A percentile compares a stretch with the other conserved stretches of the same genome.
These are phyloP conservation scores for Pichia kluyveri DNA, from an alignment of 805 yeast genomes.

Conservation along the genomic window DNA sequence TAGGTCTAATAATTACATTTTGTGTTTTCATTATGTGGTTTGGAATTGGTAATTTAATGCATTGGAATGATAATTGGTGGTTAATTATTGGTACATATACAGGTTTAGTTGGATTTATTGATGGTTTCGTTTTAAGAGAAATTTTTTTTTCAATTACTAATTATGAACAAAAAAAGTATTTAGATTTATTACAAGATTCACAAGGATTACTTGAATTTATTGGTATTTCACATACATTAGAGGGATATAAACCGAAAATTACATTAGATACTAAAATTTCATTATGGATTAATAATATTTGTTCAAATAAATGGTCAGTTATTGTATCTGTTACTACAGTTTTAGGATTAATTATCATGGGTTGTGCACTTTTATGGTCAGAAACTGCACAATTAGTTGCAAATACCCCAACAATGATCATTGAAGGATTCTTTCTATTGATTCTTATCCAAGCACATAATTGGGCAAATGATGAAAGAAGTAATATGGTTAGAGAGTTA, in stretches of 20 bases:
- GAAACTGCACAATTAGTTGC: conserved; percentile 32
- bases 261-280: conserved; percentile 11
- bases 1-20: conserved; percentile 29
- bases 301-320: conserved; percentile 28
- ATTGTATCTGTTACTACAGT: conserved; percentile 20
- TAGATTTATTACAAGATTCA: conserved; percentile 25
- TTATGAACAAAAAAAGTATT: conserved; percentile 18
- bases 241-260: conserved; percentile 1
- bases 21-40: conserved; percentile 31
- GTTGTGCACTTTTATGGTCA: conserved; percentile 30
- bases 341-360: conserved; percentile 23
- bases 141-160: conserved; percentile 24
- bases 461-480: conserved; percentile 15
- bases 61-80: conserved; percentile 35
- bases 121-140: conserved; percentile 34
- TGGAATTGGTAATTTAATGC: conserved; percentile 28
- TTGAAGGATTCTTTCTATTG: conserved; percentile 32
- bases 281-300: conserved; percentile 19
- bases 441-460: conserved; percentile 32
- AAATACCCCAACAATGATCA: conserved; percentile 36
- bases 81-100: conserved; percentile 38
- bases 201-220: conserved; percentile 21
- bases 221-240: conserved; percentile 15
- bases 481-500: conserved; percentile 5
- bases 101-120: conserved; percentile 34